Evolutionary conservation across 108 stramenopile species (phyloP).

Genomic region (Nitzschia palea): DNA sequence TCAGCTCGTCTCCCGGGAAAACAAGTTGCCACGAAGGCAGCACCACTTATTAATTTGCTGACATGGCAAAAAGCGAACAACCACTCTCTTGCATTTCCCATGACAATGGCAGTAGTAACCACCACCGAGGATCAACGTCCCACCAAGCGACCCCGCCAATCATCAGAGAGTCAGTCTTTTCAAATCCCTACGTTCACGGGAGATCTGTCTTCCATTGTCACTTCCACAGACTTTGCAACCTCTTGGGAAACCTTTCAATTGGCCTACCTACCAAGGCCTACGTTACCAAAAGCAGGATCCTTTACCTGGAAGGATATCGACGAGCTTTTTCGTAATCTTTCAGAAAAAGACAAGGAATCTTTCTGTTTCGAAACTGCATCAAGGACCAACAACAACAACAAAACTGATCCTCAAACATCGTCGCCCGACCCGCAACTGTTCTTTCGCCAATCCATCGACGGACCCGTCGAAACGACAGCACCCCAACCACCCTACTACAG

Average conservation of each 20-base stretch:
- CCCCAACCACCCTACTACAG: slow-evolving; percentile 71
- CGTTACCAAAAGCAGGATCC: background rate
- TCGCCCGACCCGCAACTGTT: too few species aligned
- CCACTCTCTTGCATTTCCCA: too few species aligned
- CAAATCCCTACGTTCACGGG: background rate
- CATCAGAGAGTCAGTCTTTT: background rate
- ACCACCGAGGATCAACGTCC: background rate
- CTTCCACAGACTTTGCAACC: background rate
- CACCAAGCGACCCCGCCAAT: background rate
- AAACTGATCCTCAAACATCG: slow-evolving; percentile 32
- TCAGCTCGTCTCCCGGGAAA: too few species aligned
- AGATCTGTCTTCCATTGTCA: background rate
- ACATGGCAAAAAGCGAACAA: too few species aligned
- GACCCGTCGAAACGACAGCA: slow-evolving; percentile 11
- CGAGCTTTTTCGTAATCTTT: slow-evolving; percentile 44
- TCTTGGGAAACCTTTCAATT: background rate
- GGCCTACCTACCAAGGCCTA: background rate
- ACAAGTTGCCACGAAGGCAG: too few species aligned
- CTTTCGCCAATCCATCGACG: background rate
- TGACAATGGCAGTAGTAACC: background rate
- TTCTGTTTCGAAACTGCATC: slow-evolving; percentile 68
- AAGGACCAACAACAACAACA: slow-evolving; percentile 7
- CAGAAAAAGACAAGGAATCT: slow-evolving; percentile 50
- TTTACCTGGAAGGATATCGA: slow-evolving; percentile 20
- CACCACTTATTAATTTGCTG: too few species aligned